phyloP scores from a whole-genome alignment of 1,284 basidiomycete genomes.

The Pascua guehoae region DNA sequence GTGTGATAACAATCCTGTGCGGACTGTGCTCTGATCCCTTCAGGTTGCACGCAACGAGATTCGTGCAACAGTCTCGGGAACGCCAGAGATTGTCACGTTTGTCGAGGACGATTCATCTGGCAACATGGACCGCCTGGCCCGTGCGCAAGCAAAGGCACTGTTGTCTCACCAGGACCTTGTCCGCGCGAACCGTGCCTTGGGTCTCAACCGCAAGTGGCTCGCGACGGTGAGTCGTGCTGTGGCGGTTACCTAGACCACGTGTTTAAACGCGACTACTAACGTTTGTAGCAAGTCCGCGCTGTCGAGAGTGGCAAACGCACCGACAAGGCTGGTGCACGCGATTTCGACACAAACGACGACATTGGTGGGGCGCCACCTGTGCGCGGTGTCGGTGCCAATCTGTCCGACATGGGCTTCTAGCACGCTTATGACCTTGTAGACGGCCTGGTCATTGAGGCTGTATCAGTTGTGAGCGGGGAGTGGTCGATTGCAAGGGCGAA shows the following conservation, averaged over 20 bases:
- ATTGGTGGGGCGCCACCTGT: constrained; percentile 5
- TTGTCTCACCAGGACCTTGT: constrained; percentile 27
- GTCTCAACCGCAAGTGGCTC: constrained; percentile 31
- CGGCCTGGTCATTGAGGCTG: too few relatives aligned
- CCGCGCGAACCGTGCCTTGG: constrained; percentile 20
- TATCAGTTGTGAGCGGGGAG: background rate
- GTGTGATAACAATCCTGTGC: constrained; percentile 27
- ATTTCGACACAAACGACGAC: background rate
- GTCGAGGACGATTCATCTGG: constrained; percentile 19
- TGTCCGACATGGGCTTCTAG: constrained; percentile 20
- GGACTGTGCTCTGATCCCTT: constrained; percentile 9
- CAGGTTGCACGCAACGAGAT: constrained; percentile 22
- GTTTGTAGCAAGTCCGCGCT: constrained; percentile 4
- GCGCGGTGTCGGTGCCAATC: constrained; percentile 19
- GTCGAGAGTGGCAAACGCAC: constrained; percentile 4
- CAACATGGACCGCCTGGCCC: constrained; percentile 17
- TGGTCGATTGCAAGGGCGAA: background rate
- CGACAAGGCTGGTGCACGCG: constrained; percentile 6
- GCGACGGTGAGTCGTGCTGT: constrained; percentile 26
- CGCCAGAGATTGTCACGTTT: constrained; percentile 31
- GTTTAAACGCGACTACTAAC: background rate
- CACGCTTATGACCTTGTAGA: background rate
- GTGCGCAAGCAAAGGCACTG: constrained; percentile 15
- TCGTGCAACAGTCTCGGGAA: constrained; percentile 18
- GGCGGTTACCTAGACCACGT: background rate